Evolutionary conservation across 371 early-diverging fungal genomes (phyloP).

Genomic region (Mucor mucedo): DNA sequence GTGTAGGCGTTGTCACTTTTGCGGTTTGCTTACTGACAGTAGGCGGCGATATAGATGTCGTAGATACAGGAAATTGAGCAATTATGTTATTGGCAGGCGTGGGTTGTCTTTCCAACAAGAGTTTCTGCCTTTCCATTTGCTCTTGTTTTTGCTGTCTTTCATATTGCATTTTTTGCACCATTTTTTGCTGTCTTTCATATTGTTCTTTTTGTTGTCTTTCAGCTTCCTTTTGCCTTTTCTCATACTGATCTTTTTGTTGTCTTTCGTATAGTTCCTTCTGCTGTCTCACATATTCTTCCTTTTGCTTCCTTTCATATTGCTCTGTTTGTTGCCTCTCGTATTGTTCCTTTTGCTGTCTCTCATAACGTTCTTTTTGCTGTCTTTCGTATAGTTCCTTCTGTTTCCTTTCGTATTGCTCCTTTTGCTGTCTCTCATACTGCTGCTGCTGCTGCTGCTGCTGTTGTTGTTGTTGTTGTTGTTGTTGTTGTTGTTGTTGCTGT

Average conservation of each 20-base stretch:
- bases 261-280: not conserved
- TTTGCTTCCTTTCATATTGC: not conserved
- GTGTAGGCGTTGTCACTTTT: not conserved
- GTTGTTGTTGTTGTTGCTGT: not conserved
- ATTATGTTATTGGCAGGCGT: not conserved
- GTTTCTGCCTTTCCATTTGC: not conserved
- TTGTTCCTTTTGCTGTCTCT: not conserved
- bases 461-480: constrained; percentile 1
- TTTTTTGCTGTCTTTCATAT: not conserved
- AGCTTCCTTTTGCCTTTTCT: not conserved
- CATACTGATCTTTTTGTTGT: not conserved
- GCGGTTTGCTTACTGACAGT: not conserved
- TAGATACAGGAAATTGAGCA: constrained; percentile 4
- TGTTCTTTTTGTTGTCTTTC: constrained; percentile 1
- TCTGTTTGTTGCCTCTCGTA: not conserved
- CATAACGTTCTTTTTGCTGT: not conserved
- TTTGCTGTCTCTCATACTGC: not conserved
- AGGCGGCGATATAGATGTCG: not conserved
- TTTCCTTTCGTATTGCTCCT: not conserved
- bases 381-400: not conserved
- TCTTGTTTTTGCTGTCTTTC: not conserved
- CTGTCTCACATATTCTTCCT: not conserved
- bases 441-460: not conserved
- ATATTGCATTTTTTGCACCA: not conserved
- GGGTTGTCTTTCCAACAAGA: not conserved